Conservation (phyloP, 75 land plant species). For the Cunninghamia lanceolata region DNA sequence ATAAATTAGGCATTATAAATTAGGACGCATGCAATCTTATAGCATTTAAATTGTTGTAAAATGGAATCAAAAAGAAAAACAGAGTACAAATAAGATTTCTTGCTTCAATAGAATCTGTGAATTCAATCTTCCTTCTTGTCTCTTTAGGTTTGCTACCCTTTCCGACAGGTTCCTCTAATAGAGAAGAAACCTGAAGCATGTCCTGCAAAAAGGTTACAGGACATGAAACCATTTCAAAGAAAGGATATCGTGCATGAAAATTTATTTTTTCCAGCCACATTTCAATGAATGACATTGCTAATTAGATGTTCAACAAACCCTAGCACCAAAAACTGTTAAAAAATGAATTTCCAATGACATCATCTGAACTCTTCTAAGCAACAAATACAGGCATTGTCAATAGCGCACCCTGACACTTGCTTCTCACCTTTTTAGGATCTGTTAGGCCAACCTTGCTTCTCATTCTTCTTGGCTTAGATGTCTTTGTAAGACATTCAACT, state of each 20-base stretch:
- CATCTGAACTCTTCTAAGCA: background rate
- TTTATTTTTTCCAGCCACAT: background rate
- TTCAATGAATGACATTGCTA: background rate
- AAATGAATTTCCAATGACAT: background rate
- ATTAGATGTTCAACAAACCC: background rate
- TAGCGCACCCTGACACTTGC: background rate
- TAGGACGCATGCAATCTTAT: background rate
- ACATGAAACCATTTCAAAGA: background rate
- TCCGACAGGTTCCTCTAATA: background rate
- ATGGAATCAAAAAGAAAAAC: background rate
- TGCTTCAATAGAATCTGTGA: constrained; percentile 1
- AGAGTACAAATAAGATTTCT: background rate
- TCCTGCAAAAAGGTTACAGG: background rate
- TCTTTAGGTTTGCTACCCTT: background rate
- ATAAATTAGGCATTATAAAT: background rate
- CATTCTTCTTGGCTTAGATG: background rate
- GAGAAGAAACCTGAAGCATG: background rate
- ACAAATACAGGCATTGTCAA: background rate
- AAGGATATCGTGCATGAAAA: background rate
- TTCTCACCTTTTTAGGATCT: background rate
- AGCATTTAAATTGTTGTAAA: background rate
- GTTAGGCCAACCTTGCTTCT: background rate
- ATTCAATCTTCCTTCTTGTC: background rate
- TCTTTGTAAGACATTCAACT: background rate
- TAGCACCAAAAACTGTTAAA: background rate